Percentiles rank a stretch among this genome's conserved stretches.
phyloP scores from a whole-genome alignment of 2,329 filamentous ascomycete genomes.

The Apiospora saccharicola region DNA sequence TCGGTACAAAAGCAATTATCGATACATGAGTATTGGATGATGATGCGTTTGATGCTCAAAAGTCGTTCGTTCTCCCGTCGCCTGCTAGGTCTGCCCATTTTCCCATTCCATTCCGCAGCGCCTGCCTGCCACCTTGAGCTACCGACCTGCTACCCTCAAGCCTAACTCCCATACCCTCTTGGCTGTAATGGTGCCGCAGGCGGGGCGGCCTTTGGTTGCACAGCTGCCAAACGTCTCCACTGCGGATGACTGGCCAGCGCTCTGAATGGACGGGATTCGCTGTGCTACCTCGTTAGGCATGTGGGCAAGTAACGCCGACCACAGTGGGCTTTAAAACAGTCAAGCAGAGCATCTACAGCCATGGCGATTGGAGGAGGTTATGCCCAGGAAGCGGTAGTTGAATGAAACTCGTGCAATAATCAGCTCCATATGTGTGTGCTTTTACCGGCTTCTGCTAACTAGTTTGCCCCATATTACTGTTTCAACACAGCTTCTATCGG shows the following conservation, averaged over 20 bases:
- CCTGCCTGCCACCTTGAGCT: too few relatives aligned
- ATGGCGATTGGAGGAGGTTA: neutral
- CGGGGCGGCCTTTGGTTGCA: constrained; percentile 17
- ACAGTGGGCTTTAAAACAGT: neutral
- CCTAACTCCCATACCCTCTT: constrained; percentile 11
- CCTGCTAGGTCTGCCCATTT: constrained; percentile 5
- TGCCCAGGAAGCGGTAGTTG: constrained; percentile 4
- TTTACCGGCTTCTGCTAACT: constrained; percentile 1
- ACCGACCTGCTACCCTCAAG: neutral
- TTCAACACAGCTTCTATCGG: constrained; percentile 1
- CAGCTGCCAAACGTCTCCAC: constrained; percentile 18
- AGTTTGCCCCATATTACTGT: constrained; percentile 14
- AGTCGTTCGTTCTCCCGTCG: constrained; percentile 18
- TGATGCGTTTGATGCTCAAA: neutral
- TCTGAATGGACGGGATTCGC: constrained; percentile 1
- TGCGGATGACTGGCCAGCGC: constrained; percentile 12
- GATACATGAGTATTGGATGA: constrained; percentile 12
- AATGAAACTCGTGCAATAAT: constrained; percentile 2
- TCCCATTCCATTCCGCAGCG: neutral
- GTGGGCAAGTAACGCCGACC: constrained; percentile 22
- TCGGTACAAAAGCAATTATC: neutral
- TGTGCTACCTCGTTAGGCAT: constrained; percentile 18
- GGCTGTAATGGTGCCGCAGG: constrained; percentile 21
- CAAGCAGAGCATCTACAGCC: neutral
- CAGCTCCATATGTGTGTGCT: neutral